Evolutionary conservation across 106 monocot genomes (phyloP), one percentile per base, ranked within the genome.

Genomic region (Iris macrosiphon): DNA sequence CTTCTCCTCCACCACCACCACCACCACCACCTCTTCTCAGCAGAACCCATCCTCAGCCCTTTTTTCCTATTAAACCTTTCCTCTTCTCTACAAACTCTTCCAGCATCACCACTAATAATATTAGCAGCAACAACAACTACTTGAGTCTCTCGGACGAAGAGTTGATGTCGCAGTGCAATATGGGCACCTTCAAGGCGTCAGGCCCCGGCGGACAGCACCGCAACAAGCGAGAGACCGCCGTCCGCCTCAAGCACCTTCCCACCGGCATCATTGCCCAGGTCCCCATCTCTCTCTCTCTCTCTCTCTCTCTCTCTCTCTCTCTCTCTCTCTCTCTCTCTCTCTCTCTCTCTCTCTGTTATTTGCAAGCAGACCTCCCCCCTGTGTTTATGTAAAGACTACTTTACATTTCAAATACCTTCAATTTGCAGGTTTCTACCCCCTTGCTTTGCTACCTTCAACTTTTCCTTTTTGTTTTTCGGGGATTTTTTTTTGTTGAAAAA

Each of bases 181-280:
- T 91, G 87, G 87, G 45, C 57, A 91, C 91, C 21, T 91, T 78
- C 75, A 99, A 87, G 66, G 49, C 87, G 13, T 84, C 91, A 12
- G 98, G 98, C 13, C 98, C 87, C 25, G 98, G 98, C 14, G 91
- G 98, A 1, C 91, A 99, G 71, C 98, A 99, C 73, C 83, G 98
- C 27, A 99, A 99, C 75, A 99, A 99, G 81, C 79, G 91, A 20
- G 98, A 99, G 80, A 73, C 86, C 30, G 83, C 98, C 41, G 91
- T 99, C 47, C 77, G 98, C 29, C 62, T 99, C 51, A 75, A 63
- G 52, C 98, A 99, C 60, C 69, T 72, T 31, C 91, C 98, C 64
- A 87, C 91, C 51, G 96, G 98, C 6, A 69, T 91, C 72, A 53
- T 71, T 35, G 80, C 91, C 17, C 98, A 99, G 87, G 98, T 87